phyloP scores from a whole-genome alignment of 2,329 filamentous ascomycete genomes.

The Hypoxylon sp. region DNA sequence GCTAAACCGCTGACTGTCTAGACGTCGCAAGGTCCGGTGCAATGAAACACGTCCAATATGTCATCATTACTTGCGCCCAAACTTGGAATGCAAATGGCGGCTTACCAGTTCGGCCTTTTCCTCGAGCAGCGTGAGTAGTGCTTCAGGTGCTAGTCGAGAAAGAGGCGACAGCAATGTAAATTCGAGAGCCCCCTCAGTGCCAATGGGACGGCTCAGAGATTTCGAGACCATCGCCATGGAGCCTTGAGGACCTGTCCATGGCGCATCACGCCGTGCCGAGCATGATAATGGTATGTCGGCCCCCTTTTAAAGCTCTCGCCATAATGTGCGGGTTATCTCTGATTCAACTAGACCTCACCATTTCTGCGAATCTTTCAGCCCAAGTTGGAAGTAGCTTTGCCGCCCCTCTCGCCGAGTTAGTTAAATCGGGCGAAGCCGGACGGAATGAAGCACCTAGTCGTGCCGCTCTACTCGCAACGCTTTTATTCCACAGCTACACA shows the following conservation, averaged over 20 bases:
- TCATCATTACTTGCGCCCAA: constrained; percentile 64
- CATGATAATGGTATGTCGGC: constrained; percentile 43
- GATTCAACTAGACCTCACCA: constrained; percentile 17
- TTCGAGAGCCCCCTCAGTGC: constrained; percentile 15
- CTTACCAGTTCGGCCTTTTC: constrained; percentile 47
- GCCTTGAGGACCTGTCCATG: constrained; percentile 22
- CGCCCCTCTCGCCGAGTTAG: constrained; percentile 49
- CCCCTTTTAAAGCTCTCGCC: constrained; percentile 7
- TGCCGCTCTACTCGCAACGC: constrained; percentile 58
- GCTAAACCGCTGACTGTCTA: constrained; percentile 41
- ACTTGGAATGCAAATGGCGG: constrained; percentile 65
- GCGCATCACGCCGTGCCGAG: constrained; percentile 26
- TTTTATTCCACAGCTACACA: constrained; percentile 67
- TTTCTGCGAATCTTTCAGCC: constrained; percentile 18
- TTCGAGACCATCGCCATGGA: constrained; percentile 46
- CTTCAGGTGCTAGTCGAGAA: constrained; percentile 7
- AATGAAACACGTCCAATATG: constrained; percentile 65
- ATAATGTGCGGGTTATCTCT: constrained; percentile 4
- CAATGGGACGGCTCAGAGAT: constrained; percentile 56
- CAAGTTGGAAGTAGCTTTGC: constrained; percentile 16
- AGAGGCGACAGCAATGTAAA: constrained; percentile 22
- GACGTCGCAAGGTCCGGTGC: constrained; percentile 66
- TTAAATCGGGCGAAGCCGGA: constrained; percentile 37
- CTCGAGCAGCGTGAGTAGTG: constrained; percentile 11
- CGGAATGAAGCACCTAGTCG: constrained; percentile 43